These are phyloP conservation scores for Cetraspora pellucida DNA, from an alignment of 192 early-diverging fungal genomes.

Conservation along the genomic window DNA sequence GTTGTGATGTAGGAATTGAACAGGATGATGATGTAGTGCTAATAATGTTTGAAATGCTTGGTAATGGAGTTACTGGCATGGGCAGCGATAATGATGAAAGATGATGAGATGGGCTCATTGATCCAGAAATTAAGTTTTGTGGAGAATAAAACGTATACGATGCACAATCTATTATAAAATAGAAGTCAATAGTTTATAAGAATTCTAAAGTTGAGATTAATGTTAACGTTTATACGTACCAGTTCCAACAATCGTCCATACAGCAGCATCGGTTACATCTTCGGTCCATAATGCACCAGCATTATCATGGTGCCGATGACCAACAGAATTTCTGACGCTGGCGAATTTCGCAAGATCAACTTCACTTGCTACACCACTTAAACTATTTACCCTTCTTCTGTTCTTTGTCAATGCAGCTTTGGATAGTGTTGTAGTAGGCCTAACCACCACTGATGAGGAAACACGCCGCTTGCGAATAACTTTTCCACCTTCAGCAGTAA, in stretches of 20 bases:
- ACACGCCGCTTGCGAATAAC: slow-evolving; percentile 44
- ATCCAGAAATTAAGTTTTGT: slow-evolving; percentile 40
- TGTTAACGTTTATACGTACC: slow-evolving; percentile 46
- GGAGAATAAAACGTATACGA: slow-evolving; percentile 57
- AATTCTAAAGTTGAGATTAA: background rate
- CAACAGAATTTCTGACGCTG: slow-evolving; percentile 30
- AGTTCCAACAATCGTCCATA: slow-evolving; percentile 93
- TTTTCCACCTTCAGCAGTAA: slow-evolving; percentile 38
- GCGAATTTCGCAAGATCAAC: slow-evolving; percentile 43
- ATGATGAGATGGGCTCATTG: slow-evolving; percentile 31
- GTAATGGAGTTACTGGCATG: slow-evolving; percentile 26
- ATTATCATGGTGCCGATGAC: slow-evolving; percentile 33
- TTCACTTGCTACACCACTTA: slow-evolving; percentile 48
- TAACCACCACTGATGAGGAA: slow-evolving; percentile 46
- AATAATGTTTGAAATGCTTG: slow-evolving; percentile 2
- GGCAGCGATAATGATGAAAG: slow-evolving; percentile 27
- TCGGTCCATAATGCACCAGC: slow-evolving; percentile 65
- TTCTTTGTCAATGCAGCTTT: slow-evolving; percentile 39
- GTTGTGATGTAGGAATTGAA: slow-evolving; percentile 20
- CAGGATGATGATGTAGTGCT: slow-evolving; percentile 20
- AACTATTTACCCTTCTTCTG: slow-evolving; percentile 55
- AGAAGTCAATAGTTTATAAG: background rate
- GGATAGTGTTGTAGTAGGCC: slow-evolving; percentile 30
- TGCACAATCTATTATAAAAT: slow-evolving; percentile 50
- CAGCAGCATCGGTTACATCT: slow-evolving; percentile 83